Conservation (phyloP, 257 asterid genomes). For the Fraxinus quadrangulata region DNA sequence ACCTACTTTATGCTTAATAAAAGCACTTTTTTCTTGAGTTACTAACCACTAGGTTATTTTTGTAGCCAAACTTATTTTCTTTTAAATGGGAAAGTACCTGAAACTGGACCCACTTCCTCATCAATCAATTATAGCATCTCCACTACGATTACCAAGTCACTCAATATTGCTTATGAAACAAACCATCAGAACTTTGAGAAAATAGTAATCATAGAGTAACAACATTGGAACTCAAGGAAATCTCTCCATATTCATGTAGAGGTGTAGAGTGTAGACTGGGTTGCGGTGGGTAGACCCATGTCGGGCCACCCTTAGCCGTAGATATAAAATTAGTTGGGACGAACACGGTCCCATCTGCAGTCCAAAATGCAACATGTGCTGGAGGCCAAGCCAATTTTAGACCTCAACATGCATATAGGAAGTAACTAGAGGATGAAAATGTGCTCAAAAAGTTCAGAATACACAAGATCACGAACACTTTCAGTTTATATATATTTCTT, state of each 20-base stretch:
- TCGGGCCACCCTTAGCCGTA: neutral
- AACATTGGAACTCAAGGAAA: neutral
- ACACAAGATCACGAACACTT: neutral
- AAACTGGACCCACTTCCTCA: neutral
- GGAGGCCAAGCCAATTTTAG: neutral
- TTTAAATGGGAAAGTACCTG: neutral
- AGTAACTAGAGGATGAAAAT: too few relatives aligned
- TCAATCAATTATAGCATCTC: slow-evolving; percentile 1
- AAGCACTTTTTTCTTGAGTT: slow-evolving; percentile 27
- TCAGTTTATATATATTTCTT: neutral
- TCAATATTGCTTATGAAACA: neutral
- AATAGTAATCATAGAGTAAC: neutral
- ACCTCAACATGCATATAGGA: neutral
- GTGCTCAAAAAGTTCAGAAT: too few relatives aligned
- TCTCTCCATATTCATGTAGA: too few relatives aligned
- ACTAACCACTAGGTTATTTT: slow-evolving; percentile 26
- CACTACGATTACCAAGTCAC: neutral
- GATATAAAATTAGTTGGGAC: neutral
- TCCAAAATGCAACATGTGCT: neutral
- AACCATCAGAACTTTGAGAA: neutral
- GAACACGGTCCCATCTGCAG: neutral
- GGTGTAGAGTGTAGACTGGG: neutral
- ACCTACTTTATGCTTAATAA: slow-evolving; percentile 25
- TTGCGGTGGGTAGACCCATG: neutral
- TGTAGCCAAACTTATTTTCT: slow-evolving; percentile 25